Evolutionary conservation across 306 rosid species (phyloP), one percentile per base, ranked within the genome.

Genomic region (Ceratonia siliqua): DNA sequence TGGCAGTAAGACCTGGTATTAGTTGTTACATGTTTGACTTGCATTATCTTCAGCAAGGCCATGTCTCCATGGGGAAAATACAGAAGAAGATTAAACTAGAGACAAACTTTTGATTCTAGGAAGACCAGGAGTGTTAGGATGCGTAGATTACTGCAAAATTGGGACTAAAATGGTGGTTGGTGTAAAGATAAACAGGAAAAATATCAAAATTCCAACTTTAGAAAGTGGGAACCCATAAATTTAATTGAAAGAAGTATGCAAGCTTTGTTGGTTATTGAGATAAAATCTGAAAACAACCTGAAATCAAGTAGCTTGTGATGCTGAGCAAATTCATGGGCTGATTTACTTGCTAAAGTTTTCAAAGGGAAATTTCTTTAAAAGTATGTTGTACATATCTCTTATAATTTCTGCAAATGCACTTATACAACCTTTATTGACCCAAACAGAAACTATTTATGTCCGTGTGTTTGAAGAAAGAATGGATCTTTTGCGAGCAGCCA

Each of bases 391-490:
- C 52, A 70, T 17, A 45, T 67, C 50, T 56, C 45, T 62, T 13
- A 2, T 13, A 9, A 55, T 48, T 33, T 63, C 79, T 77, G 62
- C 21, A 24, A 62, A 43, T 57, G 54, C 33, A 59, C 82, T 38
- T 50, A 64, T 38, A 18, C 13, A 52, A 73, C 43, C 52, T 56
- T 63, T 58, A 33, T 49, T 42, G 73, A 13, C 43, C 55, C 38
- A 70, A 68, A 68, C 94, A 95, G 99, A 90, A 79, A 86, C 89
- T 63, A 90, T 95, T 48, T 89, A 83, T 78, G 96, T 92, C 72
- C 93, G 93, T 36, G 92, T 53, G 70, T 87, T 88, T 41, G 98
- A 92, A 82, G 98, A 89, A 78, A 90, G 97, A 81, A 90, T 95
- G 92, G 98, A 95, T 85, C 96, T 95, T 25, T 50, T 95, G 69